Conservation (phyloP, 331 rosid species). For the Malus hybrid region DNA sequence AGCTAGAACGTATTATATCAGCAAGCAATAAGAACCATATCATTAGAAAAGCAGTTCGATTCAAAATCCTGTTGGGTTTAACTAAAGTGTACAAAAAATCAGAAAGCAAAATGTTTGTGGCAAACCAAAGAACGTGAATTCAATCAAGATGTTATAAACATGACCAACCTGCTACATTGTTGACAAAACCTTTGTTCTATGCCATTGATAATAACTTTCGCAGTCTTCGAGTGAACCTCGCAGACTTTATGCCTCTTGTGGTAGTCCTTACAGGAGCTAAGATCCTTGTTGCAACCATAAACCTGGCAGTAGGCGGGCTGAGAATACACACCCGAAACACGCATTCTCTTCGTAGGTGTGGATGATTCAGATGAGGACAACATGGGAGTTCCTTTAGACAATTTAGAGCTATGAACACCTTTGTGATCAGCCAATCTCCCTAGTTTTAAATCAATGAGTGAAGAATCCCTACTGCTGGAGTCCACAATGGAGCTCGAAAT, state of each 20-base stretch:
- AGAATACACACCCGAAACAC: conserved; percentile 33
- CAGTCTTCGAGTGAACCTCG: conserved; percentile 83
- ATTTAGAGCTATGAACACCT: conserved; percentile 27
- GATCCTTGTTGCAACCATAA: conserved; percentile 81
- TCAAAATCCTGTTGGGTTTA: background rate
- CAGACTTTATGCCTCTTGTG: conserved; percentile 95
- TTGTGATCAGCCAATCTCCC: conserved; percentile 52
- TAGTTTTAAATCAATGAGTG: conserved; percentile 74
- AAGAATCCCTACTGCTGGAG: conserved; percentile 41
- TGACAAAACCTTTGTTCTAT: conserved; percentile 92
- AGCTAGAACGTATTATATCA: conserved; percentile 15
- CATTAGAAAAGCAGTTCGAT: background rate
- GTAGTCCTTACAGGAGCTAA: conserved; percentile 71
- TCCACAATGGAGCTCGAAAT: conserved; percentile 48
- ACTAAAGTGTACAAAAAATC: background rate
- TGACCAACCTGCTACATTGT: conserved; percentile 87
- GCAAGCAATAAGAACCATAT: conserved; percentile 11
- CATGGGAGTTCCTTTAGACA: conserved; percentile 32
- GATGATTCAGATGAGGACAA: conserved; percentile 65
- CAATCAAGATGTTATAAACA: background rate
- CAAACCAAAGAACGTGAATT: background rate
- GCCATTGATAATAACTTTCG: conserved; percentile 69
- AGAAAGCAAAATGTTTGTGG: background rate
- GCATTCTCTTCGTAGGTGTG: conserved; percentile 42
- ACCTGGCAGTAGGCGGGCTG: conserved; percentile 67